Conservation (phyloP, 1,284 basidiomycete genomes). For the Ceraceosorus guamensis region DNA sequence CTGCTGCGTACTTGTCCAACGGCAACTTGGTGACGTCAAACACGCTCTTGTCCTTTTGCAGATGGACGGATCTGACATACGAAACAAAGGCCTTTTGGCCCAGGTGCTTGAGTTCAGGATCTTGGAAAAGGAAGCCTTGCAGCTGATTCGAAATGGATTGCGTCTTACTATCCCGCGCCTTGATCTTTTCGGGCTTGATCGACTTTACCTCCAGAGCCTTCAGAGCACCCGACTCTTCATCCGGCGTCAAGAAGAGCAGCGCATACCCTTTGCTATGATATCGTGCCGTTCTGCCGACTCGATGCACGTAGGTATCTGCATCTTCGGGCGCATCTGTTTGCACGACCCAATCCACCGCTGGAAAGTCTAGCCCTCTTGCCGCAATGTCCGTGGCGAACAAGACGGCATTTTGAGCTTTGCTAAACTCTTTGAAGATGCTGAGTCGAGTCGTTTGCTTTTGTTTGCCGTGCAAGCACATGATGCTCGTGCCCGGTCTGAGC, state of each 20-base stretch:
- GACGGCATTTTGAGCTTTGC: conserved; percentile 36
- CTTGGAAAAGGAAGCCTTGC: conserved; percentile 87
- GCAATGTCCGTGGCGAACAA: conserved; percentile 76
- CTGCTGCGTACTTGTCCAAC: conserved; percentile 73
- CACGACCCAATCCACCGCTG: conserved; percentile 92
- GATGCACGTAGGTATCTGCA: conserved; percentile 95
- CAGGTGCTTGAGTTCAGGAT: conserved; percentile 93
- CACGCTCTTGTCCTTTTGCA: conserved; percentile 88
- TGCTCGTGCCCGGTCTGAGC: conserved; percentile 83
- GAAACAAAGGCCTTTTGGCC: conserved; percentile 95
- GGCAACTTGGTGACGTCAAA: conserved; percentile 82
- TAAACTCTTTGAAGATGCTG: conserved; percentile 44
- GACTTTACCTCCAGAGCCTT: conserved; percentile 65
- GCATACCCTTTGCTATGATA: conserved; percentile 86
- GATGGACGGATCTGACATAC: conserved; percentile 82
- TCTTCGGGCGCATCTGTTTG: conserved; percentile 98
- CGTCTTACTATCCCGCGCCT: conserved; percentile 81
- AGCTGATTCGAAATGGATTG: conserved; percentile 78
- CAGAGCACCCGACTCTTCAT: conserved; percentile 84
- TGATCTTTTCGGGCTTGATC: conserved; percentile 65
- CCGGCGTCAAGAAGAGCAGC: conserved; percentile 74
- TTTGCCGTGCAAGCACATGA: conserved; percentile 90
- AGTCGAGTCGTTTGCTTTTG: conserved; percentile 88
- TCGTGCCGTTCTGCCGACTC: conserved; percentile 88
- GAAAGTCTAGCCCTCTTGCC: conserved; percentile 92